These are phyloP conservation scores for Lenzites betulinus DNA, from an alignment of 768 basidiomycete species.

Conservation along the genomic window DNA sequence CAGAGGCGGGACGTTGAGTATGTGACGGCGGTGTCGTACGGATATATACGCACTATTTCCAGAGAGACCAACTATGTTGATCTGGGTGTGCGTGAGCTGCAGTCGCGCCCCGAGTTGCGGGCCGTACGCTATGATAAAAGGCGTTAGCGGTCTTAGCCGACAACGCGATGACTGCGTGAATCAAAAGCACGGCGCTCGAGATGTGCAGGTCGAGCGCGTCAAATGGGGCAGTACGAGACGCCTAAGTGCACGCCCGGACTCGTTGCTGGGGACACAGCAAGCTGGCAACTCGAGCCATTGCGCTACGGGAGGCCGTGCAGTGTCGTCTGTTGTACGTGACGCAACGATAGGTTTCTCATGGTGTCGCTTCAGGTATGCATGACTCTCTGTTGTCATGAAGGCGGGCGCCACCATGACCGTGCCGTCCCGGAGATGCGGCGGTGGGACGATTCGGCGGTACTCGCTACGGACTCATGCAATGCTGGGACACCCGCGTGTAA, in stretches of 20 bases:
- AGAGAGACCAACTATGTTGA: constrained; percentile 80
- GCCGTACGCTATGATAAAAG: constrained; percentile 63
- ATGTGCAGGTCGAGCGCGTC: not conserved
- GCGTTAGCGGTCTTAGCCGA: not conserved
- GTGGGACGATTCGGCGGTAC: too few relatives aligned
- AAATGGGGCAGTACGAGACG: not conserved
- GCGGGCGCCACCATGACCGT: too few relatives aligned
- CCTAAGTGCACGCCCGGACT: not conserved
- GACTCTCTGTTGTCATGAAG: too few relatives aligned
- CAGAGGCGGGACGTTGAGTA: not conserved
- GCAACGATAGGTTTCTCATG: too few relatives aligned
- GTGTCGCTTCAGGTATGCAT: too few relatives aligned
- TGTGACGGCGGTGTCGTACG: not conserved
- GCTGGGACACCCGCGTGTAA: too few relatives aligned
- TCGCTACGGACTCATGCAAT: too few relatives aligned
- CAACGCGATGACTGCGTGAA: not conserved
- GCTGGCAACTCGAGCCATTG: too few relatives aligned
- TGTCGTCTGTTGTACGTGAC: too few relatives aligned
- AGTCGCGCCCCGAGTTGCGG: constrained; percentile 84
- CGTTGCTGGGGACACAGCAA: constrained; percentile 5
- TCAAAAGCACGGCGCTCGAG: not conserved
- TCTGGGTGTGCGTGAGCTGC: constrained; percentile 72
- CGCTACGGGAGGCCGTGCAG: too few relatives aligned
- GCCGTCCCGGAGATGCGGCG: too few relatives aligned
- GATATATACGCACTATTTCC: constrained; percentile 59